phyloP scores from a whole-genome alignment of 495 filamentous ascomycete species.

The Aspergillus saccharolyticus region DNA sequence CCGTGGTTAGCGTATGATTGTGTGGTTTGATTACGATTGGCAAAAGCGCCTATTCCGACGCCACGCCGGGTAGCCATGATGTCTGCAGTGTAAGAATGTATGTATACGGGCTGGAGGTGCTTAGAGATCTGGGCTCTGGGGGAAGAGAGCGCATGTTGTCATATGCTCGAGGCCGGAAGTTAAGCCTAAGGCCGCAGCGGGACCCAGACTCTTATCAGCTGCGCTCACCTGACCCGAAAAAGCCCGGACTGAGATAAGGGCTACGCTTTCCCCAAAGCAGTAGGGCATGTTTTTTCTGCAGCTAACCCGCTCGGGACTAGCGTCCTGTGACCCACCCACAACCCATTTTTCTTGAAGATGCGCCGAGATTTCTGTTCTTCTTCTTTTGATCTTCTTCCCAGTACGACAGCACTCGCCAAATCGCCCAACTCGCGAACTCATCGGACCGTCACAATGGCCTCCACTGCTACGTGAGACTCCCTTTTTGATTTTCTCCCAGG shows the following conservation, averaged over 20 bases:
- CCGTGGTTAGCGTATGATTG: slow-evolving; percentile 88
- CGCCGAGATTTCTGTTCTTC: slow-evolving; percentile 16
- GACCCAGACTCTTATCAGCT: slow-evolving; percentile 3
- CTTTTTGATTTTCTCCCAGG: slow-evolving; percentile 25
- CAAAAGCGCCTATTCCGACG: slow-evolving; percentile 88
- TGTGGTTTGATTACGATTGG: slow-evolving; percentile 70
- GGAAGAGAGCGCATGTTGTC: background rate
- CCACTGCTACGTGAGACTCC: slow-evolving; percentile 57
- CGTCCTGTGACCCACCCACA: slow-evolving; percentile 29
- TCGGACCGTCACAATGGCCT: slow-evolving; percentile 45
- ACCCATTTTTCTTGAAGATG: slow-evolving; percentile 26
- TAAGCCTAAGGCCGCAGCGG: background rate
- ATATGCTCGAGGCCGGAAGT: background rate
- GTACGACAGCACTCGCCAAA: slow-evolving; percentile 37
- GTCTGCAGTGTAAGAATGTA: background rate
- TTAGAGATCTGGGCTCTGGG: slow-evolving; percentile 6
- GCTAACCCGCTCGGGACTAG: slow-evolving; percentile 23
- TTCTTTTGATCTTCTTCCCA: slow-evolving; percentile 27
- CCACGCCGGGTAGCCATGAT: slow-evolving; percentile 53
- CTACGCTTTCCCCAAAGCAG: slow-evolving; percentile 5
- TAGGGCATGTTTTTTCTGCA: background rate
- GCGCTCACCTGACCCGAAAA: slow-evolving; percentile 4
- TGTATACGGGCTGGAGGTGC: background rate
- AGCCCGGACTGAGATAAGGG: slow-evolving; percentile 35
- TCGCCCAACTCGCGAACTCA: slow-evolving; percentile 38